Evolutionary conservation across 768 basidiomycete genomes (phyloP).

Genomic region (Gloeostereum incarnatum): DNA sequence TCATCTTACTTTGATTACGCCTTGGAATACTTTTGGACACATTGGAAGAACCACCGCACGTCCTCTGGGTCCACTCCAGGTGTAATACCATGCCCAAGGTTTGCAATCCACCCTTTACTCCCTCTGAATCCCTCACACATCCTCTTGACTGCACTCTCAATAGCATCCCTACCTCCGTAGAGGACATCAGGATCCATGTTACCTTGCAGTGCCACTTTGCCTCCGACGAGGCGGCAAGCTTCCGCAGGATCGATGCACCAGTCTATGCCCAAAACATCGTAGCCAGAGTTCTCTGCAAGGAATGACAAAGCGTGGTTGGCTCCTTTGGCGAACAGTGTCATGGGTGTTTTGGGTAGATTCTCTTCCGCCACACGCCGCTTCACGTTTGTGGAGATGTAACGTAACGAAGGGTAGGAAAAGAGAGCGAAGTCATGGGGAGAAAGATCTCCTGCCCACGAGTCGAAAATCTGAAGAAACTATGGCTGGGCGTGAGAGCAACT

Average conservation of each 20-base stretch:
- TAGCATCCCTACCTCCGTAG: slow-evolving; percentile 80
- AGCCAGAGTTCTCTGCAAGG: slow-evolving; percentile 56
- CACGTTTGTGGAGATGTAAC: slow-evolving; percentile 65
- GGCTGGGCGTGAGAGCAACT: background rate
- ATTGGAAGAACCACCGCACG: slow-evolving; percentile 84
- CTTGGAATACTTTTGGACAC: slow-evolving; percentile 73
- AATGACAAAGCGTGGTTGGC: slow-evolving; percentile 63
- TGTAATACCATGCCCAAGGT: slow-evolving; percentile 95
- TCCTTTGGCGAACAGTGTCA: slow-evolving; percentile 95
- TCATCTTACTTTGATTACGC: slow-evolving; percentile 8
- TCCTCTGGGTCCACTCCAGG: slow-evolving; percentile 94
- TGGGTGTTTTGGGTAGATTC: slow-evolving; percentile 52
- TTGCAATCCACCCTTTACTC: slow-evolving; percentile 82
- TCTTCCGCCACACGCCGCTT: slow-evolving; percentile 45
- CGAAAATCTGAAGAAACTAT: slow-evolving; percentile 93
- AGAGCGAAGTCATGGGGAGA: slow-evolving; percentile 77
- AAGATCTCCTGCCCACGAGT: slow-evolving; percentile 92
- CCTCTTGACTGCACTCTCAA: slow-evolving; percentile 76
- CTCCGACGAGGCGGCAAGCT: slow-evolving; percentile 54
- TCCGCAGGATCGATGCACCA: slow-evolving; percentile 80
- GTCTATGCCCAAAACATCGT: slow-evolving; percentile 87
- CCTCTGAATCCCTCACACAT: slow-evolving; percentile 74
- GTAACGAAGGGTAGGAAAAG: slow-evolving; percentile 78
- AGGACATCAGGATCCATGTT: slow-evolving; percentile 88
- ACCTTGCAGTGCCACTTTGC: slow-evolving; percentile 72